phyloP scores from a whole-genome alignment of 192 early-diverging fungal genomes.

The Coemansia sp. region DNA sequence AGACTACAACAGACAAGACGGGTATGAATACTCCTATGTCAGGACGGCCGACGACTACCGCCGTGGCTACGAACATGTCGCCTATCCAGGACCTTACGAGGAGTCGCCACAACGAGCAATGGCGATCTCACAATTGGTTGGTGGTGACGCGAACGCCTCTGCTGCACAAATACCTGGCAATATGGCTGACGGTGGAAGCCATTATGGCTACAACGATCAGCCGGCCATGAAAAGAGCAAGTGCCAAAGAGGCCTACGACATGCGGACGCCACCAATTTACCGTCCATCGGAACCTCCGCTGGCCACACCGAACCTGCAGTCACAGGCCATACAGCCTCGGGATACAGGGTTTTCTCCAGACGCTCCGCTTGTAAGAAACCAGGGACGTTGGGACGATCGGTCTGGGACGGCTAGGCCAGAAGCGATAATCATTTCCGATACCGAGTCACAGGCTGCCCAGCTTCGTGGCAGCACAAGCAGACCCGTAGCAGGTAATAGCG shows the following conservation, averaged over 20 bases:
- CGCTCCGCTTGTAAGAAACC: conserved; percentile 12
- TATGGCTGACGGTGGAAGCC: not conserved
- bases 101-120: conserved; percentile 32
- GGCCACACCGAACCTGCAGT: not conserved
- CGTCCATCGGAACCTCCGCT: not conserved
- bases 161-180: not conserved
- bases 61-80: conserved; percentile 8
- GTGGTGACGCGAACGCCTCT: conserved; percentile 3
- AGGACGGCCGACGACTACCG: conserved; percentile 13
- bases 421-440: conserved; percentile 26
- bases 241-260: conserved; percentile 5
- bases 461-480: not conserved
- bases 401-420: not conserved
- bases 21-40: conserved; percentile 18
- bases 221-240: not conserved
- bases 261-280: conserved; percentile 20
- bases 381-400: conserved; percentile 8
- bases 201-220: conserved; percentile 10
- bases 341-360: conserved; percentile 13
- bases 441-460: conserved; percentile 11
- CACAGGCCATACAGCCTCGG: conserved; percentile 2
- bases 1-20: conserved; percentile 10
- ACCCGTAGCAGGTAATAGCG: conserved; percentile 13
- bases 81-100: conserved; percentile 12
- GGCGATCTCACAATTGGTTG: conserved; percentile 53